Base-by-base conservation (phyloP, 2,329 filamentous ascomycete species). In the Trichothecium roseum region DNA sequence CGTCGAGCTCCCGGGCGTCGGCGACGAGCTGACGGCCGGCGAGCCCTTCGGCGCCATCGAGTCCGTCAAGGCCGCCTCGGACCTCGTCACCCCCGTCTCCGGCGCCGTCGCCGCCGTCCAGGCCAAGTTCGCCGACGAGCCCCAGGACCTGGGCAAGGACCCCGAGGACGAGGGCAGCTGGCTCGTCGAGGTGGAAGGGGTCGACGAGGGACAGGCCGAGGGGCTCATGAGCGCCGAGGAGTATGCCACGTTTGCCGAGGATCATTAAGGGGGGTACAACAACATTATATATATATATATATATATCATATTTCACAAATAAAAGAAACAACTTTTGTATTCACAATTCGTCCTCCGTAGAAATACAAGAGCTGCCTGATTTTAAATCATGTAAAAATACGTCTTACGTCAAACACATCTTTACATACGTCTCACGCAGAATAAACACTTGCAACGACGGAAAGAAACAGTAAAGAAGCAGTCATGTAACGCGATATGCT, bases 21-120 rank as follows among this genome's bases (percentile, higher is more conserved):
- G 75, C 43, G 66, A 77, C 45, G 71, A 80, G 46, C 70, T 88
- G 34, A 56, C 54, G 30, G 71, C 74, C 26, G 84, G 84, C 48
- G 86, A 93, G 53, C 69, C 81, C 37, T 82, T 94, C 46, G 87
- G 87, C 44, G 84, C 85, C 36, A 85, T 94, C 42, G 87, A 94
- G 66, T 91, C 84, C 2, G 87, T 94, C 55, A 94, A 94, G 68
- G 87, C 81, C 36, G 87, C 86, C 2, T 87, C 84, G 28, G 87
- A 94, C 56, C 89, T 94, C 63, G 78, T 88, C 61, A 77, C 83
- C 6, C 87, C 87, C 12, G 72, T 93, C 40, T 62, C 69, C 18
- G 86, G 86, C 44, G 80, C 64, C 42, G 74, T 94, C 35, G 68
- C 74, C 13, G 73, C 78, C 48, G 67, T 78, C 44, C 94, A 94